Evolutionary conservation across 345 rosid genomes (phyloP).

Genomic region (Aethionema arabicum): DNA sequence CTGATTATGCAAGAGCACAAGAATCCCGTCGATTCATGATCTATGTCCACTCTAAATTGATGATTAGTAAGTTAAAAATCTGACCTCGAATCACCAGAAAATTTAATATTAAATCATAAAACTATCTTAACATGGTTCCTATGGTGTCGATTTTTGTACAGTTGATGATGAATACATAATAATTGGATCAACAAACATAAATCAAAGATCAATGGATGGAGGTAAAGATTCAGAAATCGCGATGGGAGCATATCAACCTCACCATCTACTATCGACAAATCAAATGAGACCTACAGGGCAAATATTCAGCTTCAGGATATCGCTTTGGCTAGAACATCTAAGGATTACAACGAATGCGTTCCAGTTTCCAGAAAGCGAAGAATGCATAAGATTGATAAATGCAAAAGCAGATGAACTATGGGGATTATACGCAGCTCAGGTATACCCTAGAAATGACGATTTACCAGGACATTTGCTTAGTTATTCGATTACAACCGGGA

Average conservation of each 20-base stretch:
- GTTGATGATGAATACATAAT: slow-evolving; percentile 93
- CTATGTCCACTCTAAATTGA: slow-evolving; percentile 85
- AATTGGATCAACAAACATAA: slow-evolving; percentile 86
- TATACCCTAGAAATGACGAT: slow-evolving; percentile 28
- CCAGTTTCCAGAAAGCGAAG: slow-evolving; percentile 39
- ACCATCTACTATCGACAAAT: slow-evolving; percentile 41
- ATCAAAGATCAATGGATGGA: slow-evolving; percentile 93
- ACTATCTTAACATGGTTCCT: slow-evolving; percentile 5
- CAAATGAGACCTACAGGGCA: slow-evolving; percentile 44
- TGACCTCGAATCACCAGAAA: slow-evolving; percentile 9
- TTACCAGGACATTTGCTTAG: slow-evolving; percentile 51
- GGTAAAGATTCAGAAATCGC: slow-evolving; percentile 80
- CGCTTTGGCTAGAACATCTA: slow-evolving; percentile 70
- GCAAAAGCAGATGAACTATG: slow-evolving; percentile 41
- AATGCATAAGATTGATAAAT: slow-evolving; percentile 46
- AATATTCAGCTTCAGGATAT: slow-evolving; percentile 56
- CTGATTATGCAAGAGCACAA: slow-evolving; percentile 70
- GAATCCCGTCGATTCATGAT: slow-evolving; percentile 77
- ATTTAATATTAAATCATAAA: not conserved
- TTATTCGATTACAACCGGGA: slow-evolving; percentile 55
- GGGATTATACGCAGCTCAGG: slow-evolving; percentile 44
- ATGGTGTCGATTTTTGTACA: slow-evolving; percentile 20
- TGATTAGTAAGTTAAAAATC: slow-evolving; percentile 55
- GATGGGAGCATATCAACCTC: slow-evolving; percentile 84
- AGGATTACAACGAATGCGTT: slow-evolving; percentile 13